phyloP scores from a whole-genome alignment of 192 early-diverging fungal genomes.

The Coemansia biformis region DNA sequence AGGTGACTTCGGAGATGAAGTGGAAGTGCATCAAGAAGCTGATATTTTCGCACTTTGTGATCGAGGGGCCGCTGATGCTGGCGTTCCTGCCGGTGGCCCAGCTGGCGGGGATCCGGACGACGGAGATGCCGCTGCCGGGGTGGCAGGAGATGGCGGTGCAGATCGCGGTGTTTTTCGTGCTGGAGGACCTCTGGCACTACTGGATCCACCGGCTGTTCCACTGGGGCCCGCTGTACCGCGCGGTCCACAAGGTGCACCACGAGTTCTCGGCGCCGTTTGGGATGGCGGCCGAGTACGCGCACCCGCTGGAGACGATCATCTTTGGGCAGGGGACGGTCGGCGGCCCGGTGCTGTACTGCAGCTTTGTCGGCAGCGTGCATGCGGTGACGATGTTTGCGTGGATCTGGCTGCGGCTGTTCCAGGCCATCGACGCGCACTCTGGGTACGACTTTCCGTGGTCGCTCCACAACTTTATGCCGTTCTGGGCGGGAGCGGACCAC shows the following conservation, averaged over 20 bases:
- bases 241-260: constrained; percentile 94
- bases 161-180: constrained; percentile 69
- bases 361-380: constrained; percentile 64
- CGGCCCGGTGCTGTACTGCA: constrained; percentile 69
- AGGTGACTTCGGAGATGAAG: constrained; percentile 58
- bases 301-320: constrained; percentile 78
- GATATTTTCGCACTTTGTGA: constrained; percentile 68
- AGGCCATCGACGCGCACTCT: constrained; percentile 84
- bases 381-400: constrained; percentile 79
- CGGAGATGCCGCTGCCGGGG: constrained; percentile 76
- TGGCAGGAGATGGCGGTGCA: constrained; percentile 63
- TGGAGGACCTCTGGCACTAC: constrained; percentile 92
- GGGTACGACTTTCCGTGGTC: constrained; percentile 97
- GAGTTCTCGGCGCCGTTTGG: constrained; percentile 87
- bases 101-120: constrained; percentile 78
- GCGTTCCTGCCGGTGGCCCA: constrained; percentile 78
- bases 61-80: constrained; percentile 86
- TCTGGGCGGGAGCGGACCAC: constrained; percentile 89
- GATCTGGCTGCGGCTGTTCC: constrained; percentile 75
- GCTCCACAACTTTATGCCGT: constrained; percentile 73
- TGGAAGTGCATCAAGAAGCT: constrained; percentile 72
- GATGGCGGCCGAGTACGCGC: constrained; percentile 83
- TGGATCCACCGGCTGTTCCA: constrained; percentile 84
- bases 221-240: constrained; percentile 79
- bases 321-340: constrained; percentile 82